These are phyloP conservation scores for Cordyceps farinosa DNA, from an alignment of 2,329 filamentous ascomycete species.

Conservation along the genomic window DNA sequence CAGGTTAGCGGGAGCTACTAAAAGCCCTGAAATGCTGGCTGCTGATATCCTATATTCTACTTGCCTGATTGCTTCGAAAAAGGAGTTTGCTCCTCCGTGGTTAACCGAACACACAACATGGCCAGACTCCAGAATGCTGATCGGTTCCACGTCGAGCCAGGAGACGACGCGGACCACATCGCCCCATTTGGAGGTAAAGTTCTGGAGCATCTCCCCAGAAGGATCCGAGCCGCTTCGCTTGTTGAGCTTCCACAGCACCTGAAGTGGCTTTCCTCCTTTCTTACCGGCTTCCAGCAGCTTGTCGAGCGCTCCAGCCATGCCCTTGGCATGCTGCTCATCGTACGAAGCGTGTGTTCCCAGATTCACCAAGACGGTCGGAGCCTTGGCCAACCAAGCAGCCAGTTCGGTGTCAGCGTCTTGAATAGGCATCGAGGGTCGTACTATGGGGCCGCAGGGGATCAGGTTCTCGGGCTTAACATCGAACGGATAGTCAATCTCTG, in stretches of 20 bases:
- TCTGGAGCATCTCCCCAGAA: slow-evolving; percentile 16
- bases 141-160: slow-evolving; percentile 33
- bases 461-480: slow-evolving; percentile 35
- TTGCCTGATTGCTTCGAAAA: slow-evolving; percentile 43
- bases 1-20: background rate
- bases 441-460: slow-evolving; percentile 40
- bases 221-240: slow-evolving; percentile 21
- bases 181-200: slow-evolving; percentile 21
- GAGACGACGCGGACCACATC: slow-evolving; percentile 23
- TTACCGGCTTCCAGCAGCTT: background rate
- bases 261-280: background rate
- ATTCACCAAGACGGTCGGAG: slow-evolving; percentile 46
- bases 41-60: slow-evolving; percentile 17
- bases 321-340: slow-evolving; percentile 22
- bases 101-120: slow-evolving; percentile 34
- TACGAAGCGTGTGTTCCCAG: slow-evolving; percentile 40
- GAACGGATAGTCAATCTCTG: slow-evolving; percentile 29
- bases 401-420: slow-evolving; percentile 41
- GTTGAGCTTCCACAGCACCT: slow-evolving; percentile 33
- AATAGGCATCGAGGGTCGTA: slow-evolving; percentile 35
- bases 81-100: slow-evolving; percentile 40
- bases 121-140: slow-evolving; percentile 34
- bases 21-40: no score
- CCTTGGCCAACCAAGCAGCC: slow-evolving; percentile 37
- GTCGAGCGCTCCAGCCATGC: slow-evolving; percentile 28